These are phyloP conservation scores for Trichothecium roseum DNA, from an alignment of 2,329 filamentous ascomycete genomes.

Conservation along the genomic window DNA sequence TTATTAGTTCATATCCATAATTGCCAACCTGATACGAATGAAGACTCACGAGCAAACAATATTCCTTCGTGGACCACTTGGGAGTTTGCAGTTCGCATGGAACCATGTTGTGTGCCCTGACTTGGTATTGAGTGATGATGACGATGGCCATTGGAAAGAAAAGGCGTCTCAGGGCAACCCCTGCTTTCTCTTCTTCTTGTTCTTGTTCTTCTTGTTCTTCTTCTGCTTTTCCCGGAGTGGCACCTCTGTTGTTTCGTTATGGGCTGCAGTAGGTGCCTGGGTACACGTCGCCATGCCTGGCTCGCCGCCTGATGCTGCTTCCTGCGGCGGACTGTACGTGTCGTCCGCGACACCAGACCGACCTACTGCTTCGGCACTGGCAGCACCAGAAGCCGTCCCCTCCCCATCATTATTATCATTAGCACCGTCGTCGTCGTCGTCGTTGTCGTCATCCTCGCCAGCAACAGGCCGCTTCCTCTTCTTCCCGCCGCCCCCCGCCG, in stretches of 20 bases:
- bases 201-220: conserved; percentile 15
- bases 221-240: conserved; percentile 7
- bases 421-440: conserved; percentile 1
- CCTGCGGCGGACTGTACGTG: background rate
- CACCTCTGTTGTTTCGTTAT: background rate
- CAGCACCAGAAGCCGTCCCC: background rate
- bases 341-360: background rate
- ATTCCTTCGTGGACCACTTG: background rate
- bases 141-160: too few relatives aligned
- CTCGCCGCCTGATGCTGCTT: conserved; percentile 1
- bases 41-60: background rate
- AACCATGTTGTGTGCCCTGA: background rate
- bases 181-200: conserved; percentile 15
- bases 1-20: too few relatives aligned
- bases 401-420: background rate
- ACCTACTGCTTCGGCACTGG: background rate
- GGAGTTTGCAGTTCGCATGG: conserved; percentile 1
- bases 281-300: background rate
- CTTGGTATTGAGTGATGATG: background rate
- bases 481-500: conserved; percentile 11
- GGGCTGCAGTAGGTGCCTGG: too few relatives aligned
- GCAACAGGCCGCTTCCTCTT: background rate
- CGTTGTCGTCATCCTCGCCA: conserved; percentile 2
- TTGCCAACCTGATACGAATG: background rate
- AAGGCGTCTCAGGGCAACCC: conserved; percentile 2